Conservation (phyloP, 1,139 yeast species). For the Kurtzmaniella quercitrusa region DNA sequence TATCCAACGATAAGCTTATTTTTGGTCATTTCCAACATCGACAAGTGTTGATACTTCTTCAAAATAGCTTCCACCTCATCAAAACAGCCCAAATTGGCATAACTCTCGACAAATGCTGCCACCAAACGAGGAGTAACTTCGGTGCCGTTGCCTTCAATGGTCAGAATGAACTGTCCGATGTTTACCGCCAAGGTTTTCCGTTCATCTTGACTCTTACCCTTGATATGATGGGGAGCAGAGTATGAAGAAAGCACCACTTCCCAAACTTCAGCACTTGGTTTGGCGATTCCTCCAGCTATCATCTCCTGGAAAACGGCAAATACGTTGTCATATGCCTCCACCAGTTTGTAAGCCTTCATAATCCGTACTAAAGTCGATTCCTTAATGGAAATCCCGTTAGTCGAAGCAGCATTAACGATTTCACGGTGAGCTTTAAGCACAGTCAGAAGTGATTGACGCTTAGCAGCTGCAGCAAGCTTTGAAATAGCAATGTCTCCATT, state of each 20-base stretch:
- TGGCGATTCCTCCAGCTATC: constrained; percentile 21
- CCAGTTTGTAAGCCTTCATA: constrained; percentile 32
- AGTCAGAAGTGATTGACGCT: constrained; percentile 14
- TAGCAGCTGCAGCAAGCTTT: constrained; percentile 20
- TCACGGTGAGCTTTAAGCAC: constrained; percentile 23
- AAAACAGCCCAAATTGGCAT: constrained; percentile 31
- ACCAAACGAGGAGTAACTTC: constrained; percentile 25
- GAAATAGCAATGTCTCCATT: constrained; percentile 23
- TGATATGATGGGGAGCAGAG: constrained; percentile 28
- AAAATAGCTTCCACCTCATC: constrained; percentile 19
- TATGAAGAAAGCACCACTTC: constrained; percentile 32
- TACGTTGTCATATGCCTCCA: constrained; percentile 26
- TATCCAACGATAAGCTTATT: constrained; percentile 37
- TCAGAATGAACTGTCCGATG: constrained; percentile 27
- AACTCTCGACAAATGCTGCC: constrained; percentile 30
- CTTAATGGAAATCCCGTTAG: constrained; percentile 20
- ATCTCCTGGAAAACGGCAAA: constrained; percentile 32
- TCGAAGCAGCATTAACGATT: constrained; percentile 21
- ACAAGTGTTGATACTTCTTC: constrained; percentile 20
- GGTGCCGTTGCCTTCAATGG: constrained; percentile 23
- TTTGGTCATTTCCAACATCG: constrained; percentile 25
- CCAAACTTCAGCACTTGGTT: constrained; percentile 32
- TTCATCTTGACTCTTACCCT: constrained; percentile 9
- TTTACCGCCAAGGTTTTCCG: constrained; percentile 14
- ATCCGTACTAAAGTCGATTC: constrained; percentile 29